Base-by-base conservation (phyloP, 192 early-diverging fungal species). In the Podila minutissima region DNA sequence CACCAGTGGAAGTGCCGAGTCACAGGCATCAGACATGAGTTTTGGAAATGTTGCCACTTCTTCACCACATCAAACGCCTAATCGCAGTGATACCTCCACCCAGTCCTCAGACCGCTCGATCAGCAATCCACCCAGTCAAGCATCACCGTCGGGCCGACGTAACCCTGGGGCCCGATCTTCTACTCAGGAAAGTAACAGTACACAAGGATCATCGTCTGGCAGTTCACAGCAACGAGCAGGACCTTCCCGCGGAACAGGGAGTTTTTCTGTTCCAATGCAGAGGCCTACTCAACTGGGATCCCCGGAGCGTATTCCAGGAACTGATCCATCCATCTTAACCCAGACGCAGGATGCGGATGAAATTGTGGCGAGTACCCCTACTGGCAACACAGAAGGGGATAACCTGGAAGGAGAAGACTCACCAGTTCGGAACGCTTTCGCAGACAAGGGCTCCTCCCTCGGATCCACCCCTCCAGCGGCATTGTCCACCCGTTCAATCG, bases 1-100 rank as follows among this genome's bases (percentile, higher is more conserved):
- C 35, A 22, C 35, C 8, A 38, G 61, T 37, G 63, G 63, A 4
- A 48, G 64, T 13, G 13, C 31, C 17, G 62, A 38, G 11, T 69
- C 67, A 6, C 32, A 58, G 57, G 11, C 20, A 11, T 79, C 75
- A 8, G 51, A 72, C 4, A 58, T 72, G 26, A 79, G 75, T 28
- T 79, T 79, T 20, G 33, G 59, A 1, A 31, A 64, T 3, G 59
- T 66, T 4, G 69, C 67, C 6, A 71, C 65, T 1, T 79, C 75
- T 11, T 71, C 75, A 19, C 75, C 75, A 33, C 33, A 70, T 8
- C 26, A 35, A 11, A 75, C 74, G 2, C 74, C 74, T 17, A 59
- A 58, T 12, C 59, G 58, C 4, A 41, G n/a, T 26, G 33, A 33
- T 8, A 37, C 13, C 35, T 68, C 75, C 38, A 58, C 66, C n/a